A percentile compares a stretch with the other conserved stretches of the same genome.
Conservation (phyloP, 768 basidiomycete species). For the Leccinum variicolor region DNA sequence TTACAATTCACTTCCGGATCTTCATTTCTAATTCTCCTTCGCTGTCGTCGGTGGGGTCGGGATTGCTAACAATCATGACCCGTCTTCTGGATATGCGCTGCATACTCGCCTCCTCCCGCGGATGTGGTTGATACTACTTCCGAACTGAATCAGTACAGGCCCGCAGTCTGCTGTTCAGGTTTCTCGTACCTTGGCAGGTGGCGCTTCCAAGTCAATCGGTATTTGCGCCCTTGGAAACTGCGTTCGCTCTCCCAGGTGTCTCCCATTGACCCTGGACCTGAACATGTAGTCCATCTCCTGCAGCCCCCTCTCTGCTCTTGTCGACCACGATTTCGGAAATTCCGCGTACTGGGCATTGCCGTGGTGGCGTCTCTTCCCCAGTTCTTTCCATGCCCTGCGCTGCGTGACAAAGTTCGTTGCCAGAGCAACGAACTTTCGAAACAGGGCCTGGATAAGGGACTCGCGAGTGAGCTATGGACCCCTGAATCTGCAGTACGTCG, state of each 20-base stretch:
- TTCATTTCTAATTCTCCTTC: conserved; percentile 22
- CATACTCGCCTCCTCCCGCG: conserved; percentile 11
- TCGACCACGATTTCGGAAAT: conserved; percentile 27
- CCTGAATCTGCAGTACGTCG: conserved; percentile 8
- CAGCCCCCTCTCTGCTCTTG: conserved; percentile 22
- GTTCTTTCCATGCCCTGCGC: conserved; percentile 17
- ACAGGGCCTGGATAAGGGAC: conserved; percentile 16
- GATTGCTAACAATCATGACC: conserved; percentile 29
- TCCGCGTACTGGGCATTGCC: conserved; percentile 16
- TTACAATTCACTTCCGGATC: conserved; percentile 9
- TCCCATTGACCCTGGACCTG: conserved; percentile 14
- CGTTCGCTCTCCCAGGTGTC: conserved; percentile 3
- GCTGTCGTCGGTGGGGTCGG: conserved; percentile 28
- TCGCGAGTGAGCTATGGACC: conserved; percentile 15
- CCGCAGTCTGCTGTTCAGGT: neutral
- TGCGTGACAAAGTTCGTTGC: conserved; percentile 22
- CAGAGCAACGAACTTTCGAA: conserved; percentile 22
- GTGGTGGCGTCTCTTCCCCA: conserved; percentile 3
- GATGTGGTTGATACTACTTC: conserved; percentile 10
- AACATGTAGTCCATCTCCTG: conserved; percentile 26
- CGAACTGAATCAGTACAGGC: conserved; percentile 4
- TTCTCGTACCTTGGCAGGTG: conserved; percentile 18
- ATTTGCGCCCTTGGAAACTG: conserved; percentile 7
- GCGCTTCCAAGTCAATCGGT: conserved; percentile 7
- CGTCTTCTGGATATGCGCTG: conserved; percentile 23